Base-by-base conservation (phyloP, 371 early-diverging fungal species). In the Pancytospora epiphaga region DNA sequence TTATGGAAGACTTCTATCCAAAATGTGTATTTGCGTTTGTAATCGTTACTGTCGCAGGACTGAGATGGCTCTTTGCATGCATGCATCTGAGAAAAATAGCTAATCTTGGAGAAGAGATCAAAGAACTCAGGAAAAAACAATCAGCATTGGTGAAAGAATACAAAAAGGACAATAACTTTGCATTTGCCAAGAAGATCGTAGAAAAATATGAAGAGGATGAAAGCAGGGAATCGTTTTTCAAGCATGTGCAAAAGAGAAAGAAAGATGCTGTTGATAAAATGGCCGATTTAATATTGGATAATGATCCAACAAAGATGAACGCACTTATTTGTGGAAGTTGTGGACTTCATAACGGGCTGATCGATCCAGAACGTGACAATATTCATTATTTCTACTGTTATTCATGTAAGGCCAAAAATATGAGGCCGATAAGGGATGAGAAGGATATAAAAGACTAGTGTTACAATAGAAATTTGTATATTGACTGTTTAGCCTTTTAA, bases 251-350 rank as follows among this genome's bases (percentile, higher is more conserved):
- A 37, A 33, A 70, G 22, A 66, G 62, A 27, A 86, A 90, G 36
- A 90, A 90, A 74, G 87, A 86, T 50, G 80, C 91, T 19, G 88
- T 91, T 18, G 92, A 92, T 9, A 90, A 89, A 52, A 85, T 86
- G 1, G 87, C 88, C 2, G 87, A 88, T 18, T 81, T 72, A 38
- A 60, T 79, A 15, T 37, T 79, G 25, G 77, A 68, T 36, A 67
- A 72, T 27, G 77, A 79, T 63, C 80, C 84, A 0, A 84, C 87
- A 25, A 86, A 85, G 65, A 88, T 88, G 74, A 91, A 89, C 77
- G 94, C 94, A 12, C 82, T 94, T 37, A 88, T 94, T 32, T 94
- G 94, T 77, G 84, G 85, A 38, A 84, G 85, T 38, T 94, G 94
- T 81, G 89, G 84, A 73, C 83, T 85, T 4, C 93, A 92, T 79